Base-by-base conservation (phyloP, 2,329 filamentous ascomycete species). In the Colletotrichum sp. region DNA sequence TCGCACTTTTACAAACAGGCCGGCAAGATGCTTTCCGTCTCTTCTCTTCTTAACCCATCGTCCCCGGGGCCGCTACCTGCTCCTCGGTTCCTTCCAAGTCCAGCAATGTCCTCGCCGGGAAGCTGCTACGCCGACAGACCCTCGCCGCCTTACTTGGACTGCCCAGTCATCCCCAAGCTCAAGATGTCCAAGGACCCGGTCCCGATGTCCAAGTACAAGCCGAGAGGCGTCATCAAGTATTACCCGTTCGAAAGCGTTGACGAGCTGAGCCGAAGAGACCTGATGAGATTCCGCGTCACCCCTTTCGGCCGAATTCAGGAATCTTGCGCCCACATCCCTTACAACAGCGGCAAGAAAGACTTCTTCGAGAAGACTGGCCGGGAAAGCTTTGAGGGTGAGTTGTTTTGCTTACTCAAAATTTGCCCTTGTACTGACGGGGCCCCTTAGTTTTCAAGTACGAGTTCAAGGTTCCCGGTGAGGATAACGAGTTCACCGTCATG, bases 271-370 rank as follows among this genome's bases (percentile, higher is more conserved):
- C 85, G 89, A 12, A 85, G 86, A 16, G 88, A 93, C 77, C 90
- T 97, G 76, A 85, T 86, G 52, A 87, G 86, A 52, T 96, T 94
- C 81, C 87, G 90, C 18, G 87, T 98, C 69, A 90, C 89, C 71
- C 94, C 95, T 1, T 87, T 93, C 78, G 91, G 91, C 3, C 86
- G 88, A 77, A 95, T 94, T 77, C 85, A 87, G 63, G 86, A 90
- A 34, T 93, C 89, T 76, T 91, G 91, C 78, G 89, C 93, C 68
- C 95, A 96, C 81, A 98, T 98, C 75, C 96, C 96, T 0, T 99
- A 99, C 85, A 96, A 95, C 81, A 98, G 96, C 83, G 95, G 95
- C 79, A 99, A 98, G 88, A 98, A 98, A 84, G 91, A 93, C 76
- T 98, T 98, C 81, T 91, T 93, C 77, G 92, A 93, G 78, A 98